A percentile compares a stretch with the other conserved stretches of the same genome.
phyloP scores from a whole-genome alignment of 352 stramenopile species.

The Globisporangium acanthophoron region DNA sequence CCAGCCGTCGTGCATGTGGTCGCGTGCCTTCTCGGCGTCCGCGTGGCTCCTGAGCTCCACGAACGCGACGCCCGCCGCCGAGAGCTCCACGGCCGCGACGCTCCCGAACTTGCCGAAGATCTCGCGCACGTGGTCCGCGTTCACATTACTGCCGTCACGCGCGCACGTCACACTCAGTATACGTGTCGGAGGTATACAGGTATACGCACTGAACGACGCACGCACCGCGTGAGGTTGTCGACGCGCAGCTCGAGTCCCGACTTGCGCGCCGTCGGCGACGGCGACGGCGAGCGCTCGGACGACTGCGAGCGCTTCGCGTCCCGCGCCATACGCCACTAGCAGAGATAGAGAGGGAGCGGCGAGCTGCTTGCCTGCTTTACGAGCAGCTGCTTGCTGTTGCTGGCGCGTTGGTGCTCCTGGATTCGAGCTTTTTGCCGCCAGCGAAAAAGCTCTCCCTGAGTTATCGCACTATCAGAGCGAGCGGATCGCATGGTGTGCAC shows the following conservation, averaged over 20 bases:
- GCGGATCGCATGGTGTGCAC: no score
- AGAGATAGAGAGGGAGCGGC: no score
- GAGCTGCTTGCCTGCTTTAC: no score
- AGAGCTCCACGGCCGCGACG: slow-evolving; percentile 50
- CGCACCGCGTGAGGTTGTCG: slow-evolving; percentile 72
- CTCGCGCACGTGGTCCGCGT: slow-evolving; percentile 71
- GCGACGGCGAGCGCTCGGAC: slow-evolving; percentile 3
- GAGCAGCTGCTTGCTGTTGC: no score
- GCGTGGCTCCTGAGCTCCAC: slow-evolving; percentile 45
- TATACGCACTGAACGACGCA: background rate
- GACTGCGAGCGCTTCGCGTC: background rate
- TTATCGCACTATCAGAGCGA: no score
- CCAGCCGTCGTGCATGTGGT: slow-evolving; percentile 84
- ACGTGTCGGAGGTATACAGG: background rate
- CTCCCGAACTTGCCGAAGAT: slow-evolving; percentile 86
- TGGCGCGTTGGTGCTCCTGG: no score
- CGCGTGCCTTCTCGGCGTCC: slow-evolving; percentile 51
- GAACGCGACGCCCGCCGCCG: slow-evolving; percentile 35
- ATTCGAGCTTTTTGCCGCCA: no score
- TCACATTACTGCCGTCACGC: slow-evolving; percentile 48
- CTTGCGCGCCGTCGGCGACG: slow-evolving; percentile 12
- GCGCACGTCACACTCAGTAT: no score
- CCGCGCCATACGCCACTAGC: background rate
- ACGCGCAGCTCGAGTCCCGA: slow-evolving; percentile 42
- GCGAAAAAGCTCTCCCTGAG: no score